Evolutionary conservation across 257 asterid species (phyloP), one percentile per base, ranked within the genome.

Genomic region (Datura wrightii): DNA sequence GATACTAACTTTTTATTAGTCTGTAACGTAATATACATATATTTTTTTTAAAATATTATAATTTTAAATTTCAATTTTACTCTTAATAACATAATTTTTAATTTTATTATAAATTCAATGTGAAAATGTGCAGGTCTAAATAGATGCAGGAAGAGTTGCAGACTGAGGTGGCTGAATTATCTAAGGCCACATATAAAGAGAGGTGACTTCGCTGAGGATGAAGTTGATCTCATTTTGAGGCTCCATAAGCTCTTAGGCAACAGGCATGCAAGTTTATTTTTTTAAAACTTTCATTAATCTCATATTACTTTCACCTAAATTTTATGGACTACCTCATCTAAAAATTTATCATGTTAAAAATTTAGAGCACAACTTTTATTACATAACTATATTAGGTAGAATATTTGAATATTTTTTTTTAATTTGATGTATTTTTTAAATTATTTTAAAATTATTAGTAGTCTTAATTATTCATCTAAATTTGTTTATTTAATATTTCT

Each of bases 211-310:
- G 19, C 84, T 5, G 53, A 31, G 0, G 92, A 90, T 59, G 94
- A 91, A 86, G 80, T 88, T 10, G 92, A 91, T 67, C 94, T 91
- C 85, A 85, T 91, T 31, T 60, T 86, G 15, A 90, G 94, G 85
- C 90, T 91, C 52, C 92, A 91, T 70, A 91, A 91, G 86, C 85
- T 91, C 6, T 44, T 91, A 84, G 94, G 94, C 76, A 91, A 91
- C 88, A 89, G 90, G 94, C 85, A 24, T 24, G 31, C 31, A 87
- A 88, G 69, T 62, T 10, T 8, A 63, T 15, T 3, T 42, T 67
- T 6, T 18, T 24, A 24, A 42, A 1, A 19, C 31, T 62, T 53
- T 5, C 42, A 2, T 39, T 39, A 4, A 39, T 44, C 50, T 44
- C 50, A 44, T 44, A 44, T 44, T 6, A 44, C 50, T 3, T 8